Base-by-base conservation (phyloP, 2,329 filamentous ascomycete genomes). In the Eutypella sp. region DNA sequence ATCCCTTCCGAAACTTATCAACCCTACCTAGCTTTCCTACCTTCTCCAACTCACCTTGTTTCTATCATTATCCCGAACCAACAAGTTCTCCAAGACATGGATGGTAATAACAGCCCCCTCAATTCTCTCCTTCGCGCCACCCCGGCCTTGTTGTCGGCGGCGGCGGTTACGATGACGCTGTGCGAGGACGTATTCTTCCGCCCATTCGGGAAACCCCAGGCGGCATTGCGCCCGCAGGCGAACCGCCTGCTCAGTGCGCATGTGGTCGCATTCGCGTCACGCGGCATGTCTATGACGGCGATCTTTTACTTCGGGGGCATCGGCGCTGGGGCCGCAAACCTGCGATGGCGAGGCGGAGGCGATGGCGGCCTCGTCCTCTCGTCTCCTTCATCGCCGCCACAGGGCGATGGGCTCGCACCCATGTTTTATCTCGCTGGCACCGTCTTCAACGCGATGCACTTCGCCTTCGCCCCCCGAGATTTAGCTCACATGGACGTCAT, bases 381-480 rank as follows among this genome's bases (percentile, higher is more conserved):
- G n/a, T n/a, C n/a, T n/a, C n/a, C n/a, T 7, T 6, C 11, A 33
- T 11, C 11, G 16, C 11, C 29, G 5, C 29, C 5, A 15, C 13
- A 33, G 25, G 7, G 25, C 29, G 16, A n/a, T 33, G 5, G 5
- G 11, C 29, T 33, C 5, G 23, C 31, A 10, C 16, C 40, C 4
- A 33, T 19, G 2, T 40, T 40, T 11, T 42, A 42, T n/a, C 33
- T 42, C 3, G 45, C 34, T n/a, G 24, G 45, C 11, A n/a, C 34
- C 13, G 40, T 34, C 15, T 42, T 47, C 34, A 34, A 42, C 24
- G 31, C 31, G 13, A 20, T 42, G 15, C 45, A 47, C 15, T 47
- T 47, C 16, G 34, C 45, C 25, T 47, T 47, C n/a, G 34, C 40
- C 9, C 40, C 45, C 3, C 40, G 34, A 13, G 40, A 42, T 27